Evolutionary conservation across 306 rosid genomes (phyloP), one percentile per base, ranked within the genome.

Genomic region (Sophora flavescens): DNA sequence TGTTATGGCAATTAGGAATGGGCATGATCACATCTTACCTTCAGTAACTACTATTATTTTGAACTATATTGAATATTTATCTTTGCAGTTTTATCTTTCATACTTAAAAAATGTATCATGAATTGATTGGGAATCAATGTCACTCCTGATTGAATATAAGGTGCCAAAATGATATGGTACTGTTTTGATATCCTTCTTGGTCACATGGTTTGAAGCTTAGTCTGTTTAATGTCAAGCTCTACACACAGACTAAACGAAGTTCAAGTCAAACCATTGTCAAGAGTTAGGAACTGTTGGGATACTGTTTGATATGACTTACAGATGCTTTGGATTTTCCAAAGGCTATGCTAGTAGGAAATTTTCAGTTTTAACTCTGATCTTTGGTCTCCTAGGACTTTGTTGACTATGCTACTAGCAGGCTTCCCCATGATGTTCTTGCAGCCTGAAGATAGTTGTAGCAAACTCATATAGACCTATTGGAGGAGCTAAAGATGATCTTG

Each of bases 301-400:
- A 53, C 69, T 68, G 68, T 79, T 69, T 75, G 61, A 50, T 64
- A 70, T 80, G 76, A 71, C 59, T 28, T 63, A 51, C 64, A 79
- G 44, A 75, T 79, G 67, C 41, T 63, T 57, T 68, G 70, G 81
- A 79, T 71, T 75, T 75, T 70, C 71, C 62, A 16, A 48, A 63
- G 75, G 72, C 63, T 58, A 12, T 64, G 48, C 58, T 58, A 30
- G 77, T 47, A 58, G 82, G 70, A 36, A 80, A 15, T 68, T 54
- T 78, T 66, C 44, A 18, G 77, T 74, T 63, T 74, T 74, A 60
- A 79, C 81, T 71, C 51, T 65, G 76, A 53, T 80, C 63, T 76
- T 67, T 80, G 82, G 81, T 83, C 80, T 84, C 74, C 75, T 71
- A 76, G 84, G 84, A 80, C 76, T 48, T 84, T 51, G 78, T 75